Percentiles rank a stretch among this genome's conserved stretches.
Evolutionary conservation across 2,329 filamentous ascomycete genomes (phyloP).

Genomic region (Fusarium nisikadoi): DNA sequence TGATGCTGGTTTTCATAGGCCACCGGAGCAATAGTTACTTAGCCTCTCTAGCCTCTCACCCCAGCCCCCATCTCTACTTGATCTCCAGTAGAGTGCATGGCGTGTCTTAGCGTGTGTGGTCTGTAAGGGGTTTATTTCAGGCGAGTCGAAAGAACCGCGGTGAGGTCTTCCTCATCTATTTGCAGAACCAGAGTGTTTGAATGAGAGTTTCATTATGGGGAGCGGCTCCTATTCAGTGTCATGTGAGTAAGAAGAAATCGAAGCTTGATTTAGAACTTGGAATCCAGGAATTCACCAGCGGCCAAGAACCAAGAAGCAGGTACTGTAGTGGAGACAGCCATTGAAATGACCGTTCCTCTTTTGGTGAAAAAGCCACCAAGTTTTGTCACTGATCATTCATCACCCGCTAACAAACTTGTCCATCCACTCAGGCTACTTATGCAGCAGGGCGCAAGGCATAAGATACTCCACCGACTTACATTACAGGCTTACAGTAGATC

Average conservation of each 20-base stretch:
- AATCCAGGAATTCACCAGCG: slow-evolving; percentile 13
- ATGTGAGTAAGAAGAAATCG: slow-evolving; percentile 5
- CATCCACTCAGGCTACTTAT: slow-evolving; percentile 1
- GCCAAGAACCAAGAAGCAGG: slow-evolving; percentile 13
- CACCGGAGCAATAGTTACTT: slow-evolving; percentile 14
- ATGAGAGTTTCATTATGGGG: neutral
- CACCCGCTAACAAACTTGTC: neutral
- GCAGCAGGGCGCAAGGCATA: slow-evolving; percentile 6
- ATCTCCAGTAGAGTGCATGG: slow-evolving; percentile 13
- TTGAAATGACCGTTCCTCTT: slow-evolving; percentile 10
- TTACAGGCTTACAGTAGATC: slow-evolving; percentile 15
- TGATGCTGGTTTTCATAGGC: slow-evolving; percentile 4
- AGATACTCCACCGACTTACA: slow-evolving; percentile 24
- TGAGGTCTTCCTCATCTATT: neutral
- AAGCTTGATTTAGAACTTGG: slow-evolving; percentile 7
- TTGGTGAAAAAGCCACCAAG: slow-evolving; percentile 23
- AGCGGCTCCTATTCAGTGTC: slow-evolving; percentile 3
- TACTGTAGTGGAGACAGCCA: slow-evolving; percentile 18
- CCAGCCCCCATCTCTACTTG: slow-evolving; percentile 5
- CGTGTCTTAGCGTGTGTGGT: slow-evolving; percentile 17
- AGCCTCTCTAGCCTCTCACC: slow-evolving; percentile 1
- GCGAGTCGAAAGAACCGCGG: neutral
- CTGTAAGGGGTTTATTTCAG: slow-evolving; percentile 5
- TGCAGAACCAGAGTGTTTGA: neutral
- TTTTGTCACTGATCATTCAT: slow-evolving; percentile 23